Percentiles rank a stretch among this genome's conserved stretches.
Evolutionary conservation across 441 rosid species (phyloP).

Genomic region (Euphorbia celastroides): DNA sequence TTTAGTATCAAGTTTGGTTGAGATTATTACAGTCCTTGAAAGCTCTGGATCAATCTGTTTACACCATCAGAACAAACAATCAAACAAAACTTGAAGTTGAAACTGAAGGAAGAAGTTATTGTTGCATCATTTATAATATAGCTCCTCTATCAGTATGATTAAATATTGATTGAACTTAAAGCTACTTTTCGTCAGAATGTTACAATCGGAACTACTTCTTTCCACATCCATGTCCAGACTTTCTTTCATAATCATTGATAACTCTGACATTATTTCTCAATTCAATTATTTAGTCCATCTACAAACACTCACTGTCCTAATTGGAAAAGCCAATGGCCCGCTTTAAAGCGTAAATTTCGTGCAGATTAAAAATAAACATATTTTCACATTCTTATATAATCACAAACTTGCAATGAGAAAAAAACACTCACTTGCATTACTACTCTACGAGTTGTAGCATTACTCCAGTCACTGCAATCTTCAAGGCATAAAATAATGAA

Average conservation of each 20-base stretch:
- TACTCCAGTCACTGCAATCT: constrained; percentile 95
- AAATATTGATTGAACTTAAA: neutral
- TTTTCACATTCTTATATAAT: neutral
- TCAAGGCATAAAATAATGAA: constrained; percentile 90
- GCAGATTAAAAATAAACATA: neutral
- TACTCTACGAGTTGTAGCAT: constrained; percentile 83
- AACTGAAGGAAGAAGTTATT: neutral
- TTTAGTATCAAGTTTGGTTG: constrained; percentile 93
- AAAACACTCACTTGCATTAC: constrained; percentile 82
- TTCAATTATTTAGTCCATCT: neutral
- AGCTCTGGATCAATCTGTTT: constrained; percentile 94
- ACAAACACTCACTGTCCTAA: neutral
- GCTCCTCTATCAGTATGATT: neutral
- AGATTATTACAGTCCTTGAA: constrained; percentile 77
- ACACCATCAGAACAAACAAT: constrained; percentile 1
- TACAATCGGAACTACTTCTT: neutral
- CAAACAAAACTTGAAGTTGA: constrained; percentile 13
- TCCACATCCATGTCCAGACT: neutral
- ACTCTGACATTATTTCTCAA: neutral
- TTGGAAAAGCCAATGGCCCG: neutral
- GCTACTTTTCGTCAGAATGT: neutral
- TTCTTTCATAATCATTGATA: neutral
- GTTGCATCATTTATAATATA: neutral
- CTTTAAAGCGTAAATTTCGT: neutral
- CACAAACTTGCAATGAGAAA: neutral